These are phyloP conservation scores for Arthroderma sp. DNA, from an alignment of 2,329 filamentous ascomycete genomes.

Conservation along the genomic window DNA sequence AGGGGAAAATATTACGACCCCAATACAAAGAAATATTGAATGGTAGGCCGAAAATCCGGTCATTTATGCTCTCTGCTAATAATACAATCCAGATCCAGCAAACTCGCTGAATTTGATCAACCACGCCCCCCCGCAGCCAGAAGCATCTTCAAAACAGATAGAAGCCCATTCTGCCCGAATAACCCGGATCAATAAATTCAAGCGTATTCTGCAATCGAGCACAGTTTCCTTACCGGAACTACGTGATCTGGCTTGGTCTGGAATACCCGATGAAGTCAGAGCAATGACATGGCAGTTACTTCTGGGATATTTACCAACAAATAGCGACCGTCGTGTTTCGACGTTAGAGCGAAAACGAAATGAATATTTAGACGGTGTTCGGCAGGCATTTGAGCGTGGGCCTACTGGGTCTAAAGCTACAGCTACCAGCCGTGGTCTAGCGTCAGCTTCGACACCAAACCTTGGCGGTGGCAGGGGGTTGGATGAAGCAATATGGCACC, in stretches of 20 bases:
- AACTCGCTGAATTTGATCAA: slow-evolving; percentile 92
- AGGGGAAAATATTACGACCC: slow-evolving; percentile 88
- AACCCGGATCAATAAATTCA: slow-evolving; percentile 96
- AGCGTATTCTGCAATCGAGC: slow-evolving; percentile 82
- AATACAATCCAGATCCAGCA: slow-evolving; percentile 49
- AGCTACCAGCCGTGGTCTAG: slow-evolving; percentile 25
- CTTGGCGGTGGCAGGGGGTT: slow-evolving; percentile 56
- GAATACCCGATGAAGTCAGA: slow-evolving; percentile 84
- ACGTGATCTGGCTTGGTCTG: slow-evolving; percentile 80
- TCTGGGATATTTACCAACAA: slow-evolving; percentile 91
- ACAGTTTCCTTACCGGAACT: slow-evolving; percentile 77
- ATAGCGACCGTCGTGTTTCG: slow-evolving; percentile 77
- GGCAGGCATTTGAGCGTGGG: slow-evolving; percentile 49
- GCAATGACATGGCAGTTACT: slow-evolving; percentile 99
- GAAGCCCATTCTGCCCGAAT: slow-evolving; percentile 80
- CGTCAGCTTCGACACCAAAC: slow-evolving; percentile 25
- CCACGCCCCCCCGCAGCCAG: slow-evolving; percentile 60
- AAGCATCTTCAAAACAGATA: slow-evolving; percentile 67
- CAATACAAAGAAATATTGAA: slow-evolving; percentile 94
- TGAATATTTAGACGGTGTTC: slow-evolving; percentile 88
- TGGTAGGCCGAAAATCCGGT: slow-evolving; percentile 31
- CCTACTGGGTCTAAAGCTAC: slow-evolving; percentile 27
- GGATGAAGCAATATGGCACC: slow-evolving; percentile 97
- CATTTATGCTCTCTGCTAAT: not conserved
- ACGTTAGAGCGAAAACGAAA: slow-evolving; percentile 89